Conservation (phyloP, 768 basidiomycete genomes). For the Boletus coccyginus region DNA sequence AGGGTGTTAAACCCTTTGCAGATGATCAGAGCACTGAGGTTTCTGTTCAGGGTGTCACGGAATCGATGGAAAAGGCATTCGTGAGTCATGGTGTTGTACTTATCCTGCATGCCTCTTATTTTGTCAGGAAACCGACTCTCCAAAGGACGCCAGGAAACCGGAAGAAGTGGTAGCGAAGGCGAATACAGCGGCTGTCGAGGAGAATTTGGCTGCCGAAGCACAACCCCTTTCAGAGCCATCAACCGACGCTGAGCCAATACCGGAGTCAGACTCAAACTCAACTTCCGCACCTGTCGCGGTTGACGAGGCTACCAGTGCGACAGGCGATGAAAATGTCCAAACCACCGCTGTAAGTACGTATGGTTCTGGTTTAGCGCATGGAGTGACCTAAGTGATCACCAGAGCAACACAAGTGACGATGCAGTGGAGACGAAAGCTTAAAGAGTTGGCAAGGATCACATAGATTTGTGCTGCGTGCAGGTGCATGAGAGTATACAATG, state of each 20-base stretch:
- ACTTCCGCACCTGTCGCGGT: not conserved
- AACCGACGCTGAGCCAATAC: not conserved
- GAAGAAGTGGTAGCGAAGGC: conserved; percentile 21
- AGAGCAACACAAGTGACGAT: not conserved
- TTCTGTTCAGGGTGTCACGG: conserved; percentile 29
- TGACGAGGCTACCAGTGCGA: conserved; percentile 4
- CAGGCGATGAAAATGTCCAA: conserved; percentile 4
- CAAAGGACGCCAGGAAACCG: conserved; percentile 28
- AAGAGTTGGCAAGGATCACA: not conserved
- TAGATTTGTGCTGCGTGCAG: conserved; percentile 1
- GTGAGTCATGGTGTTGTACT: conserved; percentile 16
- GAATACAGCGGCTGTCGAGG: not conserved
- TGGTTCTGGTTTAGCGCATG: not conserved
- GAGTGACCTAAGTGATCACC: conserved; percentile 4
- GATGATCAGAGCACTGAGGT: conserved; percentile 33
- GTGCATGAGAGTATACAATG: not conserved
- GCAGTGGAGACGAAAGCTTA: conserved; percentile 9
- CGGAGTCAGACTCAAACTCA: conserved; percentile 2
- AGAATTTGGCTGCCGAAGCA: not conserved
- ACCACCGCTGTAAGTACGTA: conserved; percentile 15
- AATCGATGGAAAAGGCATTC: conserved; percentile 26
- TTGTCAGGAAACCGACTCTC: conserved; percentile 30
- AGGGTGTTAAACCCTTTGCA: conserved; percentile 10
- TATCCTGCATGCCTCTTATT: conserved; percentile 1
- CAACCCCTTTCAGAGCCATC: not conserved